phyloP scores from a whole-genome alignment of 179 eudicot genomes.

The Drosera spatulata region DNA sequence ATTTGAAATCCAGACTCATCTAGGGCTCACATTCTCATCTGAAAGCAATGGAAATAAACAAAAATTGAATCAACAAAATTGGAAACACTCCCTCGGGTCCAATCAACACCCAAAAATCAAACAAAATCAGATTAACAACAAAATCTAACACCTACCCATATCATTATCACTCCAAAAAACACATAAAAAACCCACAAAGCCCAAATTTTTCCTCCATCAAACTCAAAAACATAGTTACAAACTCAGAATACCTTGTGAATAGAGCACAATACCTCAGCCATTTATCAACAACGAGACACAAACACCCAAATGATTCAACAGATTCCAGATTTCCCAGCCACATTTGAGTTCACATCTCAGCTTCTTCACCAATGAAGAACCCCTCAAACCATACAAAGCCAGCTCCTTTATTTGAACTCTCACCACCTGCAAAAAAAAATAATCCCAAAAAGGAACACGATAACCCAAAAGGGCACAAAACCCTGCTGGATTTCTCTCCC shows the following conservation, averaged over 20 bases:
- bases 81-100: background rate
- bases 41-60: background rate
- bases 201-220: background rate
- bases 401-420: no score
- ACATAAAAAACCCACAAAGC: background rate
- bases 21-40: background rate
- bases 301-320: no score
- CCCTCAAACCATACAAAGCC: no score
- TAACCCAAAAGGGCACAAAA: no score
- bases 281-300: constrained; percentile 6
- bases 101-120: background rate
- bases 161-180: constrained; percentile 1
- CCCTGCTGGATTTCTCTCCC: no score
- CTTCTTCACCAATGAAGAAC: no score
- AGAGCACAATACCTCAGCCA: constrained; percentile 43
- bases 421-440: no score
- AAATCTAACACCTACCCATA: constrained; percentile 16
- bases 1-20: constrained; percentile 2
- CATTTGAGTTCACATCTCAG: no score
- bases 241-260: constrained; percentile 31
- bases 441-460: no score
- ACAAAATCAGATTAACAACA: constrained; percentile 1
- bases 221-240: background rate
- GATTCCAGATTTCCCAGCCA: no score
- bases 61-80: background rate